Conservation (phyloP, 176 grass and related monocot species). For the Carex scoparia region DNA sequence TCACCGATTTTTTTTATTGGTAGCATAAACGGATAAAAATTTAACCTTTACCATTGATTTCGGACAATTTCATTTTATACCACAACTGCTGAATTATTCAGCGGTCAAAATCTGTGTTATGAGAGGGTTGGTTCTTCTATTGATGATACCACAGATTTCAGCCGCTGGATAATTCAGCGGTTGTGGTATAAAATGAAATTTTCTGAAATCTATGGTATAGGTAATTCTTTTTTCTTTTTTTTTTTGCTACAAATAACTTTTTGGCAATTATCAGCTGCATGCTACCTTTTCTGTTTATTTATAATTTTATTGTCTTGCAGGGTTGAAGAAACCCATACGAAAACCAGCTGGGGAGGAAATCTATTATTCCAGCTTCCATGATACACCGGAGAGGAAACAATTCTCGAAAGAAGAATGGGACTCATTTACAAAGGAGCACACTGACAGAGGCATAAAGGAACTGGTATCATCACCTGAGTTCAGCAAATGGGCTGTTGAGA, state of each 20-base stretch:
- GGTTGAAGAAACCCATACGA: constrained; percentile 9
- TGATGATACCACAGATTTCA: too few species aligned
- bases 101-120: too few species aligned
- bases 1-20: not conserved
- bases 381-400: constrained; percentile 50
- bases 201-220: too few species aligned
- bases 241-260: too few species aligned
- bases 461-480: constrained; percentile 68
- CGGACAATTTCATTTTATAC: too few species aligned
- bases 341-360: constrained; percentile 30
- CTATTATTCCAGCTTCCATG: constrained; percentile 75
- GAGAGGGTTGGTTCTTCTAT: too few species aligned
- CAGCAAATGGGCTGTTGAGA: constrained; percentile 66
- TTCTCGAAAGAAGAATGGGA: constrained; percentile 73
- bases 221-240: too few species aligned
- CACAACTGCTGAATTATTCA: too few species aligned
- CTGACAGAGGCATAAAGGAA: constrained; percentile 53
- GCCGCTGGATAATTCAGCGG: too few species aligned
- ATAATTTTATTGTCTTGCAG: constrained; percentile 32
- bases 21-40: too few species aligned
- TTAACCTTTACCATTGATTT: too few species aligned
- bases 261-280: not conserved
- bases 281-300: not conserved
- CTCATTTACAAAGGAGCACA: constrained; percentile 64
- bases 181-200: too few species aligned